Conservation (phyloP, 345 rosid genomes). For the Boechera retrofracta region DNA sequence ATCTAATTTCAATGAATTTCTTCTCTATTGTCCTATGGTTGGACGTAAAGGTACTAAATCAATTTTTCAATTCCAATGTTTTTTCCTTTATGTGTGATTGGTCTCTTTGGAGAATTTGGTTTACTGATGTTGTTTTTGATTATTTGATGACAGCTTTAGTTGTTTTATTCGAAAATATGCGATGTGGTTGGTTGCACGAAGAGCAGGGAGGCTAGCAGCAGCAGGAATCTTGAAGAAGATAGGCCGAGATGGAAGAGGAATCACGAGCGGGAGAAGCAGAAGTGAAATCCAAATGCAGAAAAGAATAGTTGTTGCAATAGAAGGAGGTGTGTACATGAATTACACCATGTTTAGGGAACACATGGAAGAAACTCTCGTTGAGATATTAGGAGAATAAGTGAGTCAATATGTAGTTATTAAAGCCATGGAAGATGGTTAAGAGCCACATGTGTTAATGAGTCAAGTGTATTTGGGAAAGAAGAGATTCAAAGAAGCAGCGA, state of each 20-base stretch:
- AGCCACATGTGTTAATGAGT: constrained; percentile 76
- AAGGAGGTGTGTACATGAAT: constrained; percentile 76
- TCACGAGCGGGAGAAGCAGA: constrained; percentile 67
- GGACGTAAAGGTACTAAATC: too few species aligned
- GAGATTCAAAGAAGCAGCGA: constrained; percentile 71
- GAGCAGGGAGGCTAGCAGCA: constrained; percentile 94
- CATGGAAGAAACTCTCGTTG: constrained; percentile 77
- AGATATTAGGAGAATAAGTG: constrained; percentile 80
- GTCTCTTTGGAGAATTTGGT: too few species aligned
- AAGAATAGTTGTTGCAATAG: constrained; percentile 88
- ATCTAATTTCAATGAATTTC: too few species aligned
- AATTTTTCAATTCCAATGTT: too few species aligned
- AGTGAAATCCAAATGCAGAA: constrained; percentile 65
- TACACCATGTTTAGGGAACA: constrained; percentile 78
- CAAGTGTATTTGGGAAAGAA: constrained; percentile 66
- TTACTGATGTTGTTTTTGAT: too few species aligned
- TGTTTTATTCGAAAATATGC: constrained; percentile 53
- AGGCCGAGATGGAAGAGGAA: constrained; percentile 90
- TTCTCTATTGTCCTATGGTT: too few species aligned
- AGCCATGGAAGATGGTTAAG: constrained; percentile 82
- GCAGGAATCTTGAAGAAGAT: constrained; percentile 96
- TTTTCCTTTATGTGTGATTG: too few species aligned
- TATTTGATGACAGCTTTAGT: too few species aligned
- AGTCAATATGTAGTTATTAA: constrained; percentile 63
- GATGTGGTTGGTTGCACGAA: constrained; percentile 70